phyloP scores from a whole-genome alignment of 805 yeast species.

The Crinitomyces ghanaensis region DNA sequence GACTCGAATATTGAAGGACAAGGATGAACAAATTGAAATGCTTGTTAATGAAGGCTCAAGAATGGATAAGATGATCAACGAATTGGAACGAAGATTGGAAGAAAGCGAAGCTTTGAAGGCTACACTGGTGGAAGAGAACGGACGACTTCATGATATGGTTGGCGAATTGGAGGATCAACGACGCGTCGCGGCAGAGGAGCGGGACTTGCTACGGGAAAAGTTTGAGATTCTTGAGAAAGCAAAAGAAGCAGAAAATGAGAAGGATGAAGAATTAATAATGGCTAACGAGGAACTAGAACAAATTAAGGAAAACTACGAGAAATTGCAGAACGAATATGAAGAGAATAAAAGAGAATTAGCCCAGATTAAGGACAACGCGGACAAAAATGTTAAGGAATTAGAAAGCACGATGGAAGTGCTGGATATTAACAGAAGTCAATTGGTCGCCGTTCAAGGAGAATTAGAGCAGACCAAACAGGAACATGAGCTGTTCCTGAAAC shows the following conservation, averaged over 20 bases:
- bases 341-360: neutral
- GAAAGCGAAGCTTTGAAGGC: slow-evolving; percentile 19
- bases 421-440: neutral
- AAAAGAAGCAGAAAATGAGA: neutral
- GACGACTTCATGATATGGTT: slow-evolving; percentile 21
- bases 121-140: slow-evolving; percentile 20
- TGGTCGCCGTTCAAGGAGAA: neutral
- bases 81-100: slow-evolving; percentile 14
- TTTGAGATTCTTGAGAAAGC: no score
- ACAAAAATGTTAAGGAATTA: no score
- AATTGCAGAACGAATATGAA: neutral
- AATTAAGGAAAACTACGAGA: neutral
- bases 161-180: slow-evolving; percentile 17
- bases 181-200: slow-evolving; percentile 5
- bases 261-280: neutral
- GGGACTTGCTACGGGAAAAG: neutral
- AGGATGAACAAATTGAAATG: slow-evolving; percentile 34
- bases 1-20: slow-evolving; percentile 13
- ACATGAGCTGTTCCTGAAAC: neutral
- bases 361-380: no score
- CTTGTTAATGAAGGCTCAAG: slow-evolving; percentile 38
- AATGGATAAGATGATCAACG: slow-evolving; percentile 31
- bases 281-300: neutral
- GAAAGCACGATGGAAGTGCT: no score
- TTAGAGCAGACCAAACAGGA: neutral